phyloP scores from a whole-genome alignment of 2,329 filamentous ascomycete genomes.

The Fusarium neocosmosporiellum region DNA sequence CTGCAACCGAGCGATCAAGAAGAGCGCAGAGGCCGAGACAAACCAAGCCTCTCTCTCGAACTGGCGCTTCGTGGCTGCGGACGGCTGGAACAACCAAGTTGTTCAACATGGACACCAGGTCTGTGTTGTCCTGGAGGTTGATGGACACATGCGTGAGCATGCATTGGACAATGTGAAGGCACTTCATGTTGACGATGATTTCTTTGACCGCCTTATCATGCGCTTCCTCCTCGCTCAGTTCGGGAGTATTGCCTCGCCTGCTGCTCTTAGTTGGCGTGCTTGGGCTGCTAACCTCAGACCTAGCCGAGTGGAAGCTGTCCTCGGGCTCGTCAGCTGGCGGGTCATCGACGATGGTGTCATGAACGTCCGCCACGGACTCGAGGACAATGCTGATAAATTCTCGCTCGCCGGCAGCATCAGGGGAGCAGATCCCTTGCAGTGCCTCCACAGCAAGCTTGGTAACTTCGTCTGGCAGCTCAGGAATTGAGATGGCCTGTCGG shows the following conservation, averaged over 20 bases:
- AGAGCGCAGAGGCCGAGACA: slow-evolving; percentile 93
- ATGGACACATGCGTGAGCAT: slow-evolving; percentile 95
- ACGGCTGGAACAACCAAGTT: slow-evolving; percentile 96
- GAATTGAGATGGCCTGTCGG: slow-evolving; percentile 84
- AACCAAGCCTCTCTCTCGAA: slow-evolving; percentile 88
- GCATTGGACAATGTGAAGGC: slow-evolving; percentile 95
- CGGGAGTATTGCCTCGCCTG: slow-evolving; percentile 54
- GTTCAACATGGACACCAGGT: slow-evolving; percentile 97
- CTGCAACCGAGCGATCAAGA: slow-evolving; percentile 89
- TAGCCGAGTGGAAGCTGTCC: slow-evolving; percentile 92
- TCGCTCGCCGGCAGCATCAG: slow-evolving; percentile 77
- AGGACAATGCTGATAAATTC: slow-evolving; percentile 89
- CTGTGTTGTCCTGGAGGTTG: slow-evolving; percentile 87
- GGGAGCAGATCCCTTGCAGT: slow-evolving; percentile 84
- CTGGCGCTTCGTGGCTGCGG: slow-evolving; percentile 89
- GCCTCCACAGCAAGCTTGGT: slow-evolving; percentile 89
- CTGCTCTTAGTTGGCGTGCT: slow-evolving; percentile 63
- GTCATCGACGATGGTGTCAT: slow-evolving; percentile 89
- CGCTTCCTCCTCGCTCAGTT: slow-evolving; percentile 72
- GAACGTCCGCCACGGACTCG: slow-evolving; percentile 95
- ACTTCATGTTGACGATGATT: slow-evolving; percentile 98
- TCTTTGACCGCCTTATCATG: slow-evolving; percentile 84
- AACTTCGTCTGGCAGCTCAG: slow-evolving; percentile 90
- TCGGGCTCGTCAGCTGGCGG: slow-evolving; percentile 65
- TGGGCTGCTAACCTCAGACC: slow-evolving; percentile 81